Percentiles rank a stretch among this genome's conserved stretches.
Evolutionary conservation across 2,329 filamentous ascomycete genomes (phyloP).

Genomic region (Penicillium hesseltinei): DNA sequence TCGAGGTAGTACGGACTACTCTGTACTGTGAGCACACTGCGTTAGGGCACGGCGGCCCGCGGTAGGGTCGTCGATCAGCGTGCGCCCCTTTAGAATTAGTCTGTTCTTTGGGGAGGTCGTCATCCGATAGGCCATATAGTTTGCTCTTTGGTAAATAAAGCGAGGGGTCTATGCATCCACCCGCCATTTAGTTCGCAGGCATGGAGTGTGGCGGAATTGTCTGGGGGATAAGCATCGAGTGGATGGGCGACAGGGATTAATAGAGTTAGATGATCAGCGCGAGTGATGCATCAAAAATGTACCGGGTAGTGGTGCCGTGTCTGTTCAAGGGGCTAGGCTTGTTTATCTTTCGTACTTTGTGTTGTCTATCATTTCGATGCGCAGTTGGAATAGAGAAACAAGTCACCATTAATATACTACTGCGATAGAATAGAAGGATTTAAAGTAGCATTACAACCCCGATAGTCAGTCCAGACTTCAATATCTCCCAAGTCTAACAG

Average conservation of each 20-base stretch:
- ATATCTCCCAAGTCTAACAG: neutral
- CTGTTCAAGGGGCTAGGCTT: neutral
- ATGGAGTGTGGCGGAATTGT: slow-evolving; percentile 3
- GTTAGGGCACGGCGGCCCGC: neutral
- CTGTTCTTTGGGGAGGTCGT: neutral
- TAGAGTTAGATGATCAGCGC: neutral
- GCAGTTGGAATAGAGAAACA: neutral
- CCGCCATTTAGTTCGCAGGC: neutral
- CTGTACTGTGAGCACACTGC: neutral
- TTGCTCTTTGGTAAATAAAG: neutral
- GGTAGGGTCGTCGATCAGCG: slow-evolving; percentile 6
- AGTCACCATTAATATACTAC: too few species aligned
- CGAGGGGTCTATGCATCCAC: slow-evolving; percentile 3
- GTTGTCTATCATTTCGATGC: neutral
- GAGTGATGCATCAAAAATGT: slow-evolving; percentile 6
- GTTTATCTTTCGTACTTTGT: neutral
- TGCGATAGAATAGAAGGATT: neutral
- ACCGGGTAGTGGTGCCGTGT: neutral
- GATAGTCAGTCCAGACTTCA: neutral
- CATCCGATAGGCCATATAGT: slow-evolving; percentile 2
- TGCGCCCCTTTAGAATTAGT: neutral
- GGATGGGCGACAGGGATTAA: neutral
- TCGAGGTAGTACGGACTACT: neutral
- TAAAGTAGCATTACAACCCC: neutral
- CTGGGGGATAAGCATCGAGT: slow-evolving; percentile 8